Conservation (phyloP, 495 filamentous ascomycete species). For the Rusavskia elegans region DNA sequence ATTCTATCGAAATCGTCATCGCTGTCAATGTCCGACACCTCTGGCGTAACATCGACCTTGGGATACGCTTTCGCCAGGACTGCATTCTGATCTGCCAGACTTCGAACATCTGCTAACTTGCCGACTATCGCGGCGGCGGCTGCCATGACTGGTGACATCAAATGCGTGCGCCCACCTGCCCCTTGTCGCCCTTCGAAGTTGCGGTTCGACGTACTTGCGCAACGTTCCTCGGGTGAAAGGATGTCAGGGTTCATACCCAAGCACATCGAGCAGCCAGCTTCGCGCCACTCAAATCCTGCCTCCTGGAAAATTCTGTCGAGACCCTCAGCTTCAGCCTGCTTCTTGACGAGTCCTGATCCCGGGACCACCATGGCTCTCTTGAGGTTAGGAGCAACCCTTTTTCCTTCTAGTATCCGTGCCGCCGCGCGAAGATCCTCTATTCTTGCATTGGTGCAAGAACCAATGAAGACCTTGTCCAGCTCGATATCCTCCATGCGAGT, state of each 20-base stretch:
- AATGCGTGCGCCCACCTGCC: constrained; percentile 79
- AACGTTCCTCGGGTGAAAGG: constrained; percentile 82
- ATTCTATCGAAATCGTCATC: constrained; percentile 68
- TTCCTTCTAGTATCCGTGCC: constrained; percentile 69
- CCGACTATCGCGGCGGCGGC: constrained; percentile 80
- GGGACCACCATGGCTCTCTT: constrained; percentile 93
- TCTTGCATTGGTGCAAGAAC: constrained; percentile 91
- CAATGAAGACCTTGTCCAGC: constrained; percentile 95
- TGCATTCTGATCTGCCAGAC: constrained; percentile 44
- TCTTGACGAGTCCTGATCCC: constrained; percentile 87
- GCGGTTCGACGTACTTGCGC: constrained; percentile 88
- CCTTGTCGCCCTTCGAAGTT: constrained; percentile 98
- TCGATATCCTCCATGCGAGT: constrained; percentile 80
- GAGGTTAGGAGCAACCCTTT: constrained; percentile 70
- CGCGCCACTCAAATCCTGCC: constrained; percentile 93
- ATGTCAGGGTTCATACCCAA: constrained; percentile 99
- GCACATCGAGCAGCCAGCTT: constrained; percentile 97
- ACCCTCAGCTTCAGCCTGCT: constrained; percentile 80
- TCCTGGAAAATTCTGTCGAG: constrained; percentile 84
- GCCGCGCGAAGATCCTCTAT: constrained; percentile 92
- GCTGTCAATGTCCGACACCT: constrained; percentile 54
- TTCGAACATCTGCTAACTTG: constrained; percentile 81
- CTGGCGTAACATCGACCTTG: constrained; percentile 39
- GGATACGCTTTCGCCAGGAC: constrained; percentile 42
- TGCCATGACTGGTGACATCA: constrained; percentile 96